Evolutionary conservation across 129 eudicot genomes (phyloP).

Genomic region (Centaurea solstitialis): DNA sequence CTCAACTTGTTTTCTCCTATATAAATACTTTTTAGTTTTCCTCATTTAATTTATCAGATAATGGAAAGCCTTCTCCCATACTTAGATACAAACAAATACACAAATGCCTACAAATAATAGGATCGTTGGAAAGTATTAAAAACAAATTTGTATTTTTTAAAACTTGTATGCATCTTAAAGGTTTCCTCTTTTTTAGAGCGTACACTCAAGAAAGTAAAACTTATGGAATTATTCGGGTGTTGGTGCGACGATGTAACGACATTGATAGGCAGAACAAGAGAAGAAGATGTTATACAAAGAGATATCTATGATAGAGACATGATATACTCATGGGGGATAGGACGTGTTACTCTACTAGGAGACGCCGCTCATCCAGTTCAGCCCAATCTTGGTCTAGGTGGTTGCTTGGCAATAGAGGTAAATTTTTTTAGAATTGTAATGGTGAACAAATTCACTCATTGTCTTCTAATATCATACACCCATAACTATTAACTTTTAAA

Average conservation of each 20-base stretch:
- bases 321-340: conserved; percentile 42
- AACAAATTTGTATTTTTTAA: too few relatives aligned
- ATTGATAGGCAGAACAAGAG: conserved; percentile 30
- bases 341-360: conserved; percentile 48
- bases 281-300: conserved; percentile 28
- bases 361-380: conserved; percentile 50
- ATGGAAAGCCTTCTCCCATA: too few relatives aligned
- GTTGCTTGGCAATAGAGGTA: conserved; percentile 60
- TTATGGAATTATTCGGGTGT: conserved; percentile 31
- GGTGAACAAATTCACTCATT: background rate
- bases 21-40: too few relatives aligned
- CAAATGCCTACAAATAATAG: too few relatives aligned
- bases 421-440: background rate
- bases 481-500: background rate
- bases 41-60: too few relatives aligned
- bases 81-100: too few relatives aligned
- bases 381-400: conserved; percentile 54
- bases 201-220: conserved; percentile 27
- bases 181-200: background rate
- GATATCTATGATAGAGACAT: conserved; percentile 45
- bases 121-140: background rate
- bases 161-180: background rate
- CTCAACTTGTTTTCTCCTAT: too few relatives aligned
- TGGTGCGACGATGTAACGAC: conserved; percentile 38
- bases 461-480: background rate